Conservation (phyloP, 1,284 basidiomycete species). For the Ceraceosorus guamensis region DNA sequence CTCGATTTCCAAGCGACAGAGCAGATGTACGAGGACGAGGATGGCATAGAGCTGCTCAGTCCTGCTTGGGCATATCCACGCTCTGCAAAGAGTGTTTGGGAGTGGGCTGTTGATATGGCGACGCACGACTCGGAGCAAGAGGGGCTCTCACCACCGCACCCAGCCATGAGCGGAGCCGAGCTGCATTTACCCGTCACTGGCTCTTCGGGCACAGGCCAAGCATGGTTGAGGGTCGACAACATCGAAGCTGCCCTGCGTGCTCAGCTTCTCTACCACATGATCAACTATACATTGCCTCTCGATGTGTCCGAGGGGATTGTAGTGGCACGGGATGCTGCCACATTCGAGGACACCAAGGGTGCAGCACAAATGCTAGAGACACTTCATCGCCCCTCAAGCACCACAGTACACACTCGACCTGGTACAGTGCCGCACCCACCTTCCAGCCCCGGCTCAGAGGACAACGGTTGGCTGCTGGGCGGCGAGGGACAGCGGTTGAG, state of each 20-base stretch:
- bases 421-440: constrained; percentile 39
- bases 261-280: constrained; percentile 85
- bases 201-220: not conserved
- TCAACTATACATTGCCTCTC: constrained; percentile 68
- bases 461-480: constrained; percentile 63
- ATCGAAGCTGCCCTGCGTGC: constrained; percentile 75
- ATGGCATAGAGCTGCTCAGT: not conserved
- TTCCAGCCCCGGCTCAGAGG: constrained; percentile 27
- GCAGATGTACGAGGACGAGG: not conserved
- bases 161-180: not conserved
- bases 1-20: not conserved
- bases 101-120: constrained; percentile 9
- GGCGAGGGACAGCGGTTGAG: constrained; percentile 74
- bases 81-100: constrained; percentile 1
- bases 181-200: constrained; percentile 11
- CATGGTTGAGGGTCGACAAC: constrained; percentile 53
- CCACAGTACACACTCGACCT: constrained; percentile 61
- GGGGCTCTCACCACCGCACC: not conserved
- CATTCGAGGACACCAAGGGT: constrained; percentile 57
- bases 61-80: not conserved
- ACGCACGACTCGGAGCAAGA: constrained; percentile 3
- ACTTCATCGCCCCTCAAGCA: constrained; percentile 64
- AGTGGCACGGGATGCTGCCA: constrained; percentile 52
- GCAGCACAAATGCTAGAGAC: constrained; percentile 34
- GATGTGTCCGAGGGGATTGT: not conserved